Base-by-base conservation (phyloP, 495 filamentous ascomycete species). In the Pseudotulostoma volvatum region DNA sequence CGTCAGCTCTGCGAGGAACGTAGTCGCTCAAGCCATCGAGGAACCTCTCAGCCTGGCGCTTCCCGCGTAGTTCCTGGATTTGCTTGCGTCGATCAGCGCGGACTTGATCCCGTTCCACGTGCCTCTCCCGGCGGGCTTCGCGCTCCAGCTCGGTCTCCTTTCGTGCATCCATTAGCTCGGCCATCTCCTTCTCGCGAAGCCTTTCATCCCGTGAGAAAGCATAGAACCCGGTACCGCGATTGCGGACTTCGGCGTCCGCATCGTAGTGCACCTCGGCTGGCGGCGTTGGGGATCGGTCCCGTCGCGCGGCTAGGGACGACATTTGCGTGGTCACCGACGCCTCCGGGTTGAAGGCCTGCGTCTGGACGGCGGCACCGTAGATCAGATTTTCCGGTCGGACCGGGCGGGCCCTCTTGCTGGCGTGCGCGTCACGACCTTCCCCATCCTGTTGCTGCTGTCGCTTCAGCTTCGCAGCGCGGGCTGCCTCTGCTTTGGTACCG, bases 171-270 rank as follows among this genome's bases (percentile, higher is more conserved):
- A 70, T 67, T 42, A 97, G 53, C 34, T 64, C 69, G 54, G 69
- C 67, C 84, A 96, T 93, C 69, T 96, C 79, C 54, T 53, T 52
- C 44, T 59, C 57, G 38, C 90, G 61, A 39, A 60, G 60, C 37
- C 60, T 73, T 50, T 72, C 73, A 54, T 93, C 78, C 44, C 59
- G 66, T 18, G 76, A 80, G 51, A 97, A 96, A 21, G 70, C 68
- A 54, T 86, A 95, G 53, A 94, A 97, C 0, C 85, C 92, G 4
- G 81, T 79, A 0, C 90, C 92, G 51, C 87, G 88, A 30, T 74
- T 82, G 36, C 90, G 64, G 20, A 90, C 76, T 67, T 96, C 90
- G 38, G 60, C 64, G 41, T 64, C 70, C 0, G 84, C 83, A 59
- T 94, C 78, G 57, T 94, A 97, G 54, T 96, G 92, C 54, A 60